Evolutionary conservation across 768 basidiomycete genomes (phyloP), one percentile per base, ranked within the genome.

Genomic region (Boletus coccyginus): DNA sequence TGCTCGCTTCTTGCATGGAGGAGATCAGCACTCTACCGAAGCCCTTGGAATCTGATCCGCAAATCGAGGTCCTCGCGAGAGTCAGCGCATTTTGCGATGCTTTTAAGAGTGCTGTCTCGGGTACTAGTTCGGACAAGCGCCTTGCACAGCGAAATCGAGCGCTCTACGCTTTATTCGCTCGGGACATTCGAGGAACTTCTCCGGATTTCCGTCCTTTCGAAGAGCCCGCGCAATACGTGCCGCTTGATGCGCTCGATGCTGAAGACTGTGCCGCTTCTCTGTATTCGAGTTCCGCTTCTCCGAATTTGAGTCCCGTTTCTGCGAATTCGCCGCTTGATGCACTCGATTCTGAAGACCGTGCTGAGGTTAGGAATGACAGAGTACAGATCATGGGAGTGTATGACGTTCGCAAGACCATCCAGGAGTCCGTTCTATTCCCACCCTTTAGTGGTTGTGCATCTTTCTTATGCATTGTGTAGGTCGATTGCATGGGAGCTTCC

Each of bases 61-160:
- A 75, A 3, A 73, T 77, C 2, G 80, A 83, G 58, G 70, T 86
- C 1, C 69, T 80, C 3, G 62, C 65, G 5, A 74, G 74, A 10
- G 69, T 85, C 40, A 77, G 69, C 0, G 62, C 61, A 0, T 86
- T 87, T 55, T 81, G 77, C 52, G 62, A 68, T 19, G 76, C 69
- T 3, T 70, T 79, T 43, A 68, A 62, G 21, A 59, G 62, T 3
- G 58, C 57, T 1, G 73, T 78, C 21, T 60, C 66, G 6, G 80
- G 77, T 2, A 52, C 57, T 6, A 59, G 65, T 38, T 62, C 69
- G 5, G 61, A 73, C 55, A 77, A 78, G 62, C 46, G 9, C 1
- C 69, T 81, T 19, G 73, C 73, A 0, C 79, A 76, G 50, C 54
- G 55, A 2, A 75, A 74, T 36, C 70, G 70, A 19, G 63, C 56